phyloP scores from a whole-genome alignment of 495 filamentous ascomycete species.

The Penicillium crystallinum region DNA sequence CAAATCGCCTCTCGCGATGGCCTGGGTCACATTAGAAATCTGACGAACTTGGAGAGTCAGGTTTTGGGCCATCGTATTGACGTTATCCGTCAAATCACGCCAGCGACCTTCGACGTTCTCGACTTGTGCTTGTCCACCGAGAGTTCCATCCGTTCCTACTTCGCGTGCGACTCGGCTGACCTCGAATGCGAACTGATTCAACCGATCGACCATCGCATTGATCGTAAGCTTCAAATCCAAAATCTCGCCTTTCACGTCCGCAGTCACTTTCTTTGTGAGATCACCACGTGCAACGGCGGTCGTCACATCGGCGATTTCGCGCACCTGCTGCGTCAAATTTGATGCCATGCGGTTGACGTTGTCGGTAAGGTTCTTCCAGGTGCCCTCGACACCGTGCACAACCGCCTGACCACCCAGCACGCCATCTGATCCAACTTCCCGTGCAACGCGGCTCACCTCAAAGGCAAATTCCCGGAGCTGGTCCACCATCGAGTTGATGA shows the following conservation, averaged over 20 bases:
- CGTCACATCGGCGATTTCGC: conserved; percentile 90
- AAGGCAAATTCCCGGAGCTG: conserved; percentile 85
- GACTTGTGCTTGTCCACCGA: conserved; percentile 86
- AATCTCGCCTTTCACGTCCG: conserved; percentile 90
- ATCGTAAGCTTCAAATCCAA: conserved; percentile 86
- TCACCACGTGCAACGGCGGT: conserved; percentile 87
- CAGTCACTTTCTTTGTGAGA: conserved; percentile 86
- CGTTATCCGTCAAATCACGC: conserved; percentile 87
- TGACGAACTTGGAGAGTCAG: conserved; percentile 88
- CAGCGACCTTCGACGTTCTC: conserved; percentile 90
- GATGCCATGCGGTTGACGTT: conserved; percentile 93
- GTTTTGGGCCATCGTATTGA: conserved; percentile 94
- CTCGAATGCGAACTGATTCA: conserved; percentile 87
- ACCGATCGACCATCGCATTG: conserved; percentile 90
- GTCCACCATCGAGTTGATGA: conserved; percentile 94
- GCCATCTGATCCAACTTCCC: conserved; percentile 86
- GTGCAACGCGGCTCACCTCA: conserved; percentile 86
- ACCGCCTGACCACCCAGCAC: conserved; percentile 84
- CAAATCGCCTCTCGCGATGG: conserved; percentile 81
- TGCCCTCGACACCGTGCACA: conserved; percentile 92
- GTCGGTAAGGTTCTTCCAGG: conserved; percentile 88
- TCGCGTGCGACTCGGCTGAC: conserved; percentile 89
- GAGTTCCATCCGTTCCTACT: conserved; percentile 82
- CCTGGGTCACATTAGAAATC: conserved; percentile 89
- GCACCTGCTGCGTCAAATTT: conserved; percentile 71